Conservation (phyloP, 257 asterid genomes). For the Solanum sejunctum region DNA sequence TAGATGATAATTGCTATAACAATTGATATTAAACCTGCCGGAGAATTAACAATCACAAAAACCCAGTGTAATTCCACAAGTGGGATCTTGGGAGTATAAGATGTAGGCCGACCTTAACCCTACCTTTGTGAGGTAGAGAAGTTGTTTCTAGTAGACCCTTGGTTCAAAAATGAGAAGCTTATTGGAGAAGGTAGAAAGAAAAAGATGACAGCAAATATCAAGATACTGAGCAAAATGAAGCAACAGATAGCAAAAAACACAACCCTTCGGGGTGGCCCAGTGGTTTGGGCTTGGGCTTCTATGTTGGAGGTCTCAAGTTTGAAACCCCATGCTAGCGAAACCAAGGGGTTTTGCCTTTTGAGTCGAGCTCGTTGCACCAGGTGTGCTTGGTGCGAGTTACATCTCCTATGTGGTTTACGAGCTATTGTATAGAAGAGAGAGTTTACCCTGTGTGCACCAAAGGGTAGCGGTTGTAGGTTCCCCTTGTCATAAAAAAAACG, state of each 20-base stretch:
- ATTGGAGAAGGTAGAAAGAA: neutral
- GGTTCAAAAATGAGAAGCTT: neutral
- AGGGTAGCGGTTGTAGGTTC: too few species aligned
- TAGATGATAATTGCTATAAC: neutral
- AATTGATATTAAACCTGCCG: neutral
- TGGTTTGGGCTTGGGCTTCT: too few species aligned
- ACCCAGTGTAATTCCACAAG: neutral
- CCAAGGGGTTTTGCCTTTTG: too few species aligned
- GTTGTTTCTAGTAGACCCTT: neutral
- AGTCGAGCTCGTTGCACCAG: too few species aligned
- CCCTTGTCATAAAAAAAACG: too few species aligned
- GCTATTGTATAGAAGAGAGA: too few species aligned
- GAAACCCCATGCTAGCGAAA: too few species aligned
- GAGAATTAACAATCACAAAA: neutral
- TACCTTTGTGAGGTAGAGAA: neutral
- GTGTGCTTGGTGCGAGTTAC: too few species aligned
- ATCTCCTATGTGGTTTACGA: too few species aligned
- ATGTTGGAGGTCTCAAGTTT: too few species aligned
- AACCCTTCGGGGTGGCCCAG: too few species aligned
- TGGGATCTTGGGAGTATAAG: neutral
- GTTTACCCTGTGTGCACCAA: too few species aligned
- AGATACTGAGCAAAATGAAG: neutral
- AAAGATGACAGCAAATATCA: neutral
- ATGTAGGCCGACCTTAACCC: neutral
- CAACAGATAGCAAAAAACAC: neutral